Percentiles rank a stretch among this genome's conserved stretches.
phyloP scores from a whole-genome alignment of 495 filamentous ascomycete genomes.

The Penicillium silybi region DNA sequence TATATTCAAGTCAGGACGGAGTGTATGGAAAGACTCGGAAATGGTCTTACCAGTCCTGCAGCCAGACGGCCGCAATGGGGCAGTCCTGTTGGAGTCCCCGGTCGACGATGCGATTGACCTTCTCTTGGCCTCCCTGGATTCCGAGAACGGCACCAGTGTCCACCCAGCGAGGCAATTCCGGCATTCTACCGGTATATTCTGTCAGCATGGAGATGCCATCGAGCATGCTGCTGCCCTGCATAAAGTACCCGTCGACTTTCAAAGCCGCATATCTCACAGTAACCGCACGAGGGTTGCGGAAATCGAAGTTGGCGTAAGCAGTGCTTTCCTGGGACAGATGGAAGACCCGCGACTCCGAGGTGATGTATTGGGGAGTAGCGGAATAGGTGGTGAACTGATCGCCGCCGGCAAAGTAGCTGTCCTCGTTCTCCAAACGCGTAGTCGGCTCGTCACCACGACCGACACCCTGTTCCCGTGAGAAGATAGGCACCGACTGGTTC shows the following conservation, averaged over 20 bases:
- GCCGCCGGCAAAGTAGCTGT: slow-evolving; percentile 24
- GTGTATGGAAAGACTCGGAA: not conserved
- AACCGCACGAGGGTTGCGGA: slow-evolving; percentile 11
- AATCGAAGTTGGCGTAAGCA: slow-evolving; percentile 23
- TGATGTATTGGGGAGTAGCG: slow-evolving; percentile 23
- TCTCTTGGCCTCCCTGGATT: slow-evolving; percentile 23
- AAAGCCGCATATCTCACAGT: slow-evolving; percentile 20
- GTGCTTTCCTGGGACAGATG: slow-evolving; percentile 20
- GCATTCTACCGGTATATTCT: slow-evolving; percentile 21
- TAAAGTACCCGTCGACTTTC: slow-evolving; percentile 17
- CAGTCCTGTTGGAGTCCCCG: slow-evolving; percentile 12
- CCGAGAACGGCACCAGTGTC: slow-evolving; percentile 20
- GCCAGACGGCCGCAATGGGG: slow-evolving; percentile 23
- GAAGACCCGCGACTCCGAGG: slow-evolving; percentile 16
- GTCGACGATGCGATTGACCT: slow-evolving; percentile 21
- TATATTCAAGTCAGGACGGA: not conserved
- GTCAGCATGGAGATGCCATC: slow-evolving; percentile 22
- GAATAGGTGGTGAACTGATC: slow-evolving; percentile 22
- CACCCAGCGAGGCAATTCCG: slow-evolving; percentile 18
- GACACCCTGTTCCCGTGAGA: slow-evolving; percentile 26
- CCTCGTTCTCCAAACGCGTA: slow-evolving; percentile 13
- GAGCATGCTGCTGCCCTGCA: slow-evolving; percentile 20
- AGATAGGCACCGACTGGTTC: slow-evolving; percentile 26
- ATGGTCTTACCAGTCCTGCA: slow-evolving; percentile 17
- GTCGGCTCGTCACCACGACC: slow-evolving; percentile 27